Evolutionary conservation across 495 filamentous ascomycete species (phyloP), one percentile per base, ranked within the genome.

Genomic region (Filosporella fistucella): DNA sequence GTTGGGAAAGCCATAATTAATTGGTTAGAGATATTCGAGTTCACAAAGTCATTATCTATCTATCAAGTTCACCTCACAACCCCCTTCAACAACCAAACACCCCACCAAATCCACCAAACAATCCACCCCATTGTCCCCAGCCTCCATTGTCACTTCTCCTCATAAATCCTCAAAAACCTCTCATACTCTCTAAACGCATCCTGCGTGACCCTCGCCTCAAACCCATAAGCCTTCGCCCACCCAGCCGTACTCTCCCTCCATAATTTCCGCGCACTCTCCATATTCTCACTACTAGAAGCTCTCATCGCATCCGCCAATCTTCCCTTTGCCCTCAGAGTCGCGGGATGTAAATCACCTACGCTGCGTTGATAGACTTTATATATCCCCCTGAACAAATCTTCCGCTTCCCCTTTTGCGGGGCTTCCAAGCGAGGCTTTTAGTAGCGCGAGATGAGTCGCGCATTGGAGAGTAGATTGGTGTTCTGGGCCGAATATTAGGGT

Each of bases 191-290:
- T 46, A 25, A 34, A 52, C 2, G 42, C 42, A 6, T 23, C n/a
- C 3, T 30, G 35, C 2, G 42, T 41, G 12, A 33, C 12, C 22
- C 41, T 30, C 12, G 22, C 42, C 24, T 46, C 49, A 13, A 30
- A 17, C 3, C 49, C 49, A 45, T 29, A 24, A 9, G 25, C 22
- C 7, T 37, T 43, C 29, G 45, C 28, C 16, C 42, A 44, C 10
- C 51, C 51, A 1, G 6, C 43, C 42, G 37, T 43, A 14, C 35
- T 35, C 23, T 52, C 49, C 21, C 42, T 45, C 49, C 49, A 52
- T 25, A 46, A 10, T n/a, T 26, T 45, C 42, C 37, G 45, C 1
- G 42, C 49, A 34, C 46, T 42, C 12, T 33, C 14, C 17, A 33
- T 21, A 12, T 45, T 14, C 23, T 20, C 28, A 14, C 23, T 23